Conservation (phyloP, 2,329 filamentous ascomycete species). For the Rhinocladiella mackenziei region DNA sequence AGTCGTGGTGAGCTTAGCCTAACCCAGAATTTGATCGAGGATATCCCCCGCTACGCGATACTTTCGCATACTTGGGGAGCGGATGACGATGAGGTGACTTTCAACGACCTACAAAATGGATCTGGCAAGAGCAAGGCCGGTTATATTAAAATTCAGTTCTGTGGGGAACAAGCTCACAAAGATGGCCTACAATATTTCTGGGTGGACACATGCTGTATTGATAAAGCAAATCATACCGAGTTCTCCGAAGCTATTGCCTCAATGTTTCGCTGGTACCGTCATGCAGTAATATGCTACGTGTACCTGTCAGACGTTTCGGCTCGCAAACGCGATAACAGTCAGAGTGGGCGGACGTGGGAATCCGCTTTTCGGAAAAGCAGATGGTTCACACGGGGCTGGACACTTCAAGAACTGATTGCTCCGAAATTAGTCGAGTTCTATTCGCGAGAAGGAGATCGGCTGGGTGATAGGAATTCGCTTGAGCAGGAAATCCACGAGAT, state of each 20-base stretch:
- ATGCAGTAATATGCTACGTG: slow-evolving; percentile 19
- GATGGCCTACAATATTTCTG: no score
- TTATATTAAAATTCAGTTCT: no score
- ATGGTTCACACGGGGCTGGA: no score
- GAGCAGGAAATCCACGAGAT: slow-evolving; percentile 28
- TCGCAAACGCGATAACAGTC: slow-evolving; percentile 6
- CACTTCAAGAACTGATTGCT: slow-evolving; percentile 24
- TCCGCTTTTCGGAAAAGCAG: slow-evolving; percentile 9
- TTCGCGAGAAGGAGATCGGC: slow-evolving; percentile 2
- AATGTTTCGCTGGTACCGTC: slow-evolving; percentile 28
- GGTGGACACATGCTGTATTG: no score
- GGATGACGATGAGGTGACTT: slow-evolving; percentile 10
- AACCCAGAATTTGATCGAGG: neutral
- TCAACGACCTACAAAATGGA: slow-evolving; percentile 1
- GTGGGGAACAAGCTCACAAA: no score
- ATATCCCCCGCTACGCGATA: slow-evolving; percentile 14
- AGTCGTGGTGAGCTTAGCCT: slow-evolving; percentile 7
- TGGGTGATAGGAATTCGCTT: slow-evolving; percentile 23
- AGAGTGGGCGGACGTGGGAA: neutral
- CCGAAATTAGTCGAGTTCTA: slow-evolving; percentile 15
- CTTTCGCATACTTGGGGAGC: slow-evolving; percentile 13
- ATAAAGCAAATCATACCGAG: no score
- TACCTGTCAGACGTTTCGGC: no score
- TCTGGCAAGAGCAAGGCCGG: slow-evolving; percentile 1
- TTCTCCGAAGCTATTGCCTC: slow-evolving; percentile 25